A percentile compares a stretch with the other conserved stretches of the same genome.
phyloP scores from a whole-genome alignment of 768 basidiomycete species.

The Leccinum obscurum region DNA sequence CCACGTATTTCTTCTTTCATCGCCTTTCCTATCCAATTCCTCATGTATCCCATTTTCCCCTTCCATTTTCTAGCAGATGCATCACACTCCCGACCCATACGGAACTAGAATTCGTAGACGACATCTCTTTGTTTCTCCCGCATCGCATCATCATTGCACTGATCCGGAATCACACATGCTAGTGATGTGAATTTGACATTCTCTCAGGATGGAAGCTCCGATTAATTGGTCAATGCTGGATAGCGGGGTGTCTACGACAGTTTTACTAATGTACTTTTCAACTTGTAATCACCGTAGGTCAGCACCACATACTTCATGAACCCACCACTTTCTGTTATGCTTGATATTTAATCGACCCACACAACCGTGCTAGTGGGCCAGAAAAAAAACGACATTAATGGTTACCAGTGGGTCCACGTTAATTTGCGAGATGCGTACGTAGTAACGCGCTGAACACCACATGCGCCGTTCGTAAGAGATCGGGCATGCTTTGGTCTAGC shows the following conservation, averaged over 20 bases:
- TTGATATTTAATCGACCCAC: background rate
- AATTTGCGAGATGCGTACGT: background rate
- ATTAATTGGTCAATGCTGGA: background rate
- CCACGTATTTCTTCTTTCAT: background rate
- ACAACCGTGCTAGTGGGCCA: background rate
- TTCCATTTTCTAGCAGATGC: background rate
- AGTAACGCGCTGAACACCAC: background rate
- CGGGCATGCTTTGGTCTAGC: background rate
- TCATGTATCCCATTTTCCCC: background rate
- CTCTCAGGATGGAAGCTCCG: background rate
- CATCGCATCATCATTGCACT: background rate
- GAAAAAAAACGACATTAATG: background rate
- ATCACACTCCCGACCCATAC: conserved; percentile 1
- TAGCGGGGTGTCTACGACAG: background rate
- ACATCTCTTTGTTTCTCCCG: background rate
- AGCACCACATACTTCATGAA: background rate
- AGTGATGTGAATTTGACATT: background rate
- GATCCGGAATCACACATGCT: background rate
- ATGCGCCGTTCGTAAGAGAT: too few species aligned
- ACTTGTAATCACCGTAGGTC: conserved; percentile 7
- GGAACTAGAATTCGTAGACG: conserved; percentile 8
- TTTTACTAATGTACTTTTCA: background rate
- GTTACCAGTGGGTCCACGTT: background rate
- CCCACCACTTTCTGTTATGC: background rate
- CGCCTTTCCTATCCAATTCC: background rate